Conservation (phyloP, 2,329 filamentous ascomycete species). For the Coniella lustricola region DNA sequence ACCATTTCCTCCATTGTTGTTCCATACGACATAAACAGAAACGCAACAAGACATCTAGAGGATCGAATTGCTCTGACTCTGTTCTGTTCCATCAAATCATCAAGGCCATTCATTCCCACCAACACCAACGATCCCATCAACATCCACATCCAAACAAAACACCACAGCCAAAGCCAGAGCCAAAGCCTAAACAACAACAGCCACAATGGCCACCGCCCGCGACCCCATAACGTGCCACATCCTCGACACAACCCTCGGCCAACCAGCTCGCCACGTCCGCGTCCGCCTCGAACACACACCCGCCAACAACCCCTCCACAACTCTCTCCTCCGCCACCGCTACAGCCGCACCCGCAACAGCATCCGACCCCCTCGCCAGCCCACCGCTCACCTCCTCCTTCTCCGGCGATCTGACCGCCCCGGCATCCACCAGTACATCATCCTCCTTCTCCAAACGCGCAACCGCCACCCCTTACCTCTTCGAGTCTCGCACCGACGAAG, state of each 20-base stretch:
- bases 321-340: conserved; percentile 19
- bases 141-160: not conserved
- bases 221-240: conserved; percentile 80
- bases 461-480: conserved; percentile 32
- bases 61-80: no score
- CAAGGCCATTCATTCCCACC: not conserved
- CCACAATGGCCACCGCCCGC: conserved; percentile 28
- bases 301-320: conserved; percentile 14
- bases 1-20: no score
- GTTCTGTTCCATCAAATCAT: no score
- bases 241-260: conserved; percentile 72
- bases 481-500: conserved; percentile 63
- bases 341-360: conserved; percentile 24
- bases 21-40: no score
- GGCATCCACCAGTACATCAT: no score
- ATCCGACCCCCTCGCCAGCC: conserved; percentile 20
- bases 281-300: conserved; percentile 54
- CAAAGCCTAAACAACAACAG: not conserved
- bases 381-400: conserved; percentile 22
- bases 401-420: conserved; percentile 23
- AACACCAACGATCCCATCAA: not conserved
- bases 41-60: no score
- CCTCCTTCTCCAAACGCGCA: conserved; percentile 30
- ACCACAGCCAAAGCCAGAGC: not conserved
- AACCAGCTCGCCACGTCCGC: conserved; percentile 58